Base-by-base conservation (phyloP, 2,329 filamentous ascomycete species). In the Fusarium pilosicola region DNA sequence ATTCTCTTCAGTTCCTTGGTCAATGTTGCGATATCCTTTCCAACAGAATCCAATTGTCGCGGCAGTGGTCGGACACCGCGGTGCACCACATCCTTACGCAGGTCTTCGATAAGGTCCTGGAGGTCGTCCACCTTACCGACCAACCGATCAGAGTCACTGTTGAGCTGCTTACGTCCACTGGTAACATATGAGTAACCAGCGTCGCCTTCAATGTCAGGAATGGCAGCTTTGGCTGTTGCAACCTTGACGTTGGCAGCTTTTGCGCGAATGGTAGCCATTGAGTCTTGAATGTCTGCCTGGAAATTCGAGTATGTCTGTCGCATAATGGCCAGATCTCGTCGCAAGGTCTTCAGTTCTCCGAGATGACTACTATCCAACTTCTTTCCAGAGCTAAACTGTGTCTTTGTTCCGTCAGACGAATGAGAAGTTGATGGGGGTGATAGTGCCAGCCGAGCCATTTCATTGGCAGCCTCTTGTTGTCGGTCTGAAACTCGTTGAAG, bases 101-200 rank as follows among this genome's bases (percentile, higher is more conserved):
- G 88, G 80, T 99, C 96, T 82, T 99, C 96, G 26, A 99, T 94
- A 62, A 96, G 87, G 81, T 99, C 96, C 83, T 98, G 96, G n/a
- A 99, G 88, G 79, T 98, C 96, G 80, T 99, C 96, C 17, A 99
- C 96, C 79, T 94, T 93, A 76, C 91, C 92, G 74, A 99, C 95
- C 64, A 99, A 91, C 71, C 91, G 92, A 81, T 98, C 96, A 1
- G 94, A 97, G 80, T 98, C 96, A 32, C 92, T 88, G 57, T 92
- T 93, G 68, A 99, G 90, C 67, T 92, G 89, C 83, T 97, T 97
- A 81, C 97, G 97, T 55, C 96, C 96, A 41, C 87, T 89, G 74
- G 93, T 92, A 74, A 99, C 94, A 78, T 98, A 96, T 14, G 91
- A 87, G 74, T 95, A 93, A 39, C 96, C 96, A n/a, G 90, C 91